phyloP scores from a whole-genome alignment of 306 rosid species.

The Dalbergia cochinchinensis region DNA sequence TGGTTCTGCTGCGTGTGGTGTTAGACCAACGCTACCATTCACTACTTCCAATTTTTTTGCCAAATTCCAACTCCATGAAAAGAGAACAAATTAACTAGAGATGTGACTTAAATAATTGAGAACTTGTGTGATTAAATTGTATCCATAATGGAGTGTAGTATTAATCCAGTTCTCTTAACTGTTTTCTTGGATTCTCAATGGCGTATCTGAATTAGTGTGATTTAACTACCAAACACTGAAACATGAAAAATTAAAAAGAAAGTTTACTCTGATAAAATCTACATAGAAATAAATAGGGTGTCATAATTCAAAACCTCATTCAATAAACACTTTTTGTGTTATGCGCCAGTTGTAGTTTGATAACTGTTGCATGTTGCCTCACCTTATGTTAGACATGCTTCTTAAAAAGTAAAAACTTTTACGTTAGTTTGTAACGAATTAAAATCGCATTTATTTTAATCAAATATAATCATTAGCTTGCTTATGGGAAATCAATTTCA shows the following conservation, averaged over 20 bases:
- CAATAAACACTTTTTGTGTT: background rate
- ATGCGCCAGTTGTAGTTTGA: background rate
- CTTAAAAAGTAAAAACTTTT: too few species aligned
- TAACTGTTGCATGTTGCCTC: background rate
- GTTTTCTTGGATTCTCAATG: background rate
- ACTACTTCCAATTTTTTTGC: background rate
- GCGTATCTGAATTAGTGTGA: background rate
- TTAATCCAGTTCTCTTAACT: too few species aligned
- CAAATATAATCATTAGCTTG: too few species aligned
- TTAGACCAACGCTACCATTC: conserved; percentile 30
- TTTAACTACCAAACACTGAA: background rate
- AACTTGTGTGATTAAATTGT: too few species aligned
- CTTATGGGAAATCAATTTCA: too few species aligned
- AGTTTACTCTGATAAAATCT: too few species aligned
- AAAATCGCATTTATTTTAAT: background rate
- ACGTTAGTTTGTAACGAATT: too few species aligned
- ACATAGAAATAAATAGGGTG: too few species aligned
- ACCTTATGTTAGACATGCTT: too few species aligned
- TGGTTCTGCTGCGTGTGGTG: conserved; percentile 22
- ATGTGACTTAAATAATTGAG: too few species aligned
- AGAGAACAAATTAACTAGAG: background rate
- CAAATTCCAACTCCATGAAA: background rate
- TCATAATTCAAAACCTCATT: background rate
- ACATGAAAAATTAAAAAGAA: background rate
- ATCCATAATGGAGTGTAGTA: too few species aligned